Percentiles rank a stretch among this genome's conserved stretches.
These are phyloP conservation scores for Pyrenochaeta sp. DNA, from an alignment of 2,329 filamentous ascomycete species.

Conservation along the genomic window DNA sequence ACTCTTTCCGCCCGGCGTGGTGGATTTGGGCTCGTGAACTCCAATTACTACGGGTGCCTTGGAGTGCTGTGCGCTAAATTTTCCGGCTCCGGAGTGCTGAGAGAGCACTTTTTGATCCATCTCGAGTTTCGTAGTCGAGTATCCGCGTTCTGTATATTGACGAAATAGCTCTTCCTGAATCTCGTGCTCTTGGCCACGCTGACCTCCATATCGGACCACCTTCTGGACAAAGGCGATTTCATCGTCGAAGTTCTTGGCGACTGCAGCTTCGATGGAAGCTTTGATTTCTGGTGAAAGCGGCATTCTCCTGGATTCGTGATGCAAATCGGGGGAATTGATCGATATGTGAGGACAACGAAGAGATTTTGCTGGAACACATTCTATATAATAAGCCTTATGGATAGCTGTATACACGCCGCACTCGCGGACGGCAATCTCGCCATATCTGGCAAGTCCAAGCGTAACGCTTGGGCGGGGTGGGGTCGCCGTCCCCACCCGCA, in stretches of 20 bases:
- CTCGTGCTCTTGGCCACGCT: constrained; percentile 24
- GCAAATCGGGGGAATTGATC: no score
- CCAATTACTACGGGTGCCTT: constrained; percentile 20
- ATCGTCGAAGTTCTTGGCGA: constrained; percentile 23
- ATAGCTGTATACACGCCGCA: no score
- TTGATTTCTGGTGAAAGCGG: constrained; percentile 12
- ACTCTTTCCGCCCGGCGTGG: constrained; percentile 20
- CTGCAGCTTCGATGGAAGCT: constrained; percentile 19
- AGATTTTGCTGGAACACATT: no score
- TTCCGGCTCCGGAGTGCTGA: constrained; percentile 18
- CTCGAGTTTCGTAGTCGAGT: constrained; percentile 17
- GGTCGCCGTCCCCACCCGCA: no score
- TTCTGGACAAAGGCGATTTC: constrained; percentile 25
- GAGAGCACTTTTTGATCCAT: constrained; percentile 20
- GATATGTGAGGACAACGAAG: no score
- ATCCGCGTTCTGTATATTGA: constrained; percentile 19
- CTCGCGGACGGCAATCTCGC: no score
- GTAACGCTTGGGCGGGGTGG: no score
- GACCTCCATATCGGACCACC: constrained; percentile 26
- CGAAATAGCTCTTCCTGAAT: constrained; percentile 21
- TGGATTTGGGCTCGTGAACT: constrained; percentile 13
- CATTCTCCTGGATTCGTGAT: constrained; percentile 4
- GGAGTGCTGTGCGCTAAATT: constrained; percentile 19
- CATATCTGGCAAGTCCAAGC: no score
- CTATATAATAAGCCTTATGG: no score